A percentile compares a stretch with the other conserved stretches of the same genome.
phyloP scores from a whole-genome alignment of 768 basidiomycete species.

The Russula vinacea region DNA sequence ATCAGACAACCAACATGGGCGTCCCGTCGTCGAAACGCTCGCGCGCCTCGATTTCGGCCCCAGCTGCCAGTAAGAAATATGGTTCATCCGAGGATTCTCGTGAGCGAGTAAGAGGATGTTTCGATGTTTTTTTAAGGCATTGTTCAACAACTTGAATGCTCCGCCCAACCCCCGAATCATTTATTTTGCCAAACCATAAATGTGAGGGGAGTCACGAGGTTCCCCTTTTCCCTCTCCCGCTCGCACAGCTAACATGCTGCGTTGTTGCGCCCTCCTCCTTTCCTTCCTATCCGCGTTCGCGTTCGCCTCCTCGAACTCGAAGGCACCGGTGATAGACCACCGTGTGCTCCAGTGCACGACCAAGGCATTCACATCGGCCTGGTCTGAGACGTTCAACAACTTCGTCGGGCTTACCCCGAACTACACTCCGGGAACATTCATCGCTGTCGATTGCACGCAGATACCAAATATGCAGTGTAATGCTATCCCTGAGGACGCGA shows the following conservation, averaged over 20 bases:
- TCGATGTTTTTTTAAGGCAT: not conserved
- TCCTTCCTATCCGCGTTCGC: not conserved
- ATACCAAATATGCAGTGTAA: slow-evolving; percentile 15
- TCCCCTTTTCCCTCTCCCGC: not conserved
- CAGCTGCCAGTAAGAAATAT: slow-evolving; percentile 4
- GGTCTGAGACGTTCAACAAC: slow-evolving; percentile 23
- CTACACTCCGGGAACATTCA: slow-evolving; percentile 19
- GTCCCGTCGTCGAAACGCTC: not conserved
- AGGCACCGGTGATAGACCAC: slow-evolving; percentile 1
- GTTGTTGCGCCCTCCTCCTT: not conserved
- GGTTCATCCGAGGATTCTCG: not conserved
- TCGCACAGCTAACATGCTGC: slow-evolving; percentile 6
- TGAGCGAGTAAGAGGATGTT: slow-evolving; percentile 9
- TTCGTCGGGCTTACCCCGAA: slow-evolving; percentile 20
- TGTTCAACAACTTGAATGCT: slow-evolving; percentile 18
- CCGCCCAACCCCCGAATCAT: not conserved
- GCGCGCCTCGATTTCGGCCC: not conserved
- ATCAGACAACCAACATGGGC: slow-evolving; percentile 5
- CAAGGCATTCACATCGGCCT: slow-evolving; percentile 22
- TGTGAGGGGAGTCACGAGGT: not conserved
- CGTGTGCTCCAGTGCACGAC: slow-evolving; percentile 27
- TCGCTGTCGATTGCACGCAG: slow-evolving; percentile 22
- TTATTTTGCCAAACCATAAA: slow-evolving; percentile 1
- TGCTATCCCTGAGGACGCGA: slow-evolving; percentile 18
- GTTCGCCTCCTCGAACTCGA: slow-evolving; percentile 9